Evolutionary conservation across 306 rosid species (phyloP).

Genomic region (Corylus americana): DNA sequence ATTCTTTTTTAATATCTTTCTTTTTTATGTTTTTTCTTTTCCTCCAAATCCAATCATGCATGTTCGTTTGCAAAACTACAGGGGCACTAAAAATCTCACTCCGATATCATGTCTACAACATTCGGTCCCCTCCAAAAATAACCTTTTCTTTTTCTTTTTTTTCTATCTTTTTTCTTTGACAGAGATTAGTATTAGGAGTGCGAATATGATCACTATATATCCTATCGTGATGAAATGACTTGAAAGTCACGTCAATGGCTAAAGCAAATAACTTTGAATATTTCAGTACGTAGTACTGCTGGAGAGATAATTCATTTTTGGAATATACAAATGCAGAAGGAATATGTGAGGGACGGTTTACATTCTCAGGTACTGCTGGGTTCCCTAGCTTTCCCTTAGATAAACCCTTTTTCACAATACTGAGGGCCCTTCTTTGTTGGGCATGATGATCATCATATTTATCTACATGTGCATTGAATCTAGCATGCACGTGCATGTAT

Average conservation of each 20-base stretch:
- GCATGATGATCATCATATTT: conserved; percentile 18
- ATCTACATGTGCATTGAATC: conserved; percentile 1
- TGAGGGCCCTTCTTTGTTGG: conserved; percentile 50
- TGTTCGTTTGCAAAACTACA: too few relatives aligned
- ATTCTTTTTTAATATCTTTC: too few relatives aligned
- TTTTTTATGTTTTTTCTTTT: too few relatives aligned
- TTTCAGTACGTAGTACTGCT: conserved; percentile 2
- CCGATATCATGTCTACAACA: too few relatives aligned
- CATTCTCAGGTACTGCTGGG: conserved; percentile 27
- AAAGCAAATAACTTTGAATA: conserved; percentile 42
- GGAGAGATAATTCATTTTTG: conserved; percentile 13
- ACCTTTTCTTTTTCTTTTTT: too few relatives aligned
- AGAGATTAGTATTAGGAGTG: not conserved
- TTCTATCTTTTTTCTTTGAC: too few relatives aligned
- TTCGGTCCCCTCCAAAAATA: too few relatives aligned
- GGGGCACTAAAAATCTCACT: too few relatives aligned
- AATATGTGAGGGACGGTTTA: conserved; percentile 28
- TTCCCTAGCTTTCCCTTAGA: not conserved
- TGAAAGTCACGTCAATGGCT: conserved; percentile 20
- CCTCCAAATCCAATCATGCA: too few relatives aligned
- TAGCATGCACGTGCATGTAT: not conserved
- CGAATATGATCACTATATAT: not conserved
- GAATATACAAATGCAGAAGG: conserved; percentile 24
- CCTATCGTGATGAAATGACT: conserved; percentile 19
- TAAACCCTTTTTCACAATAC: conserved; percentile 27